Percentiles rank a stretch among this genome's conserved stretches.
These are phyloP conservation scores for Gnaphalium uliginosum DNA, from an alignment of 129 eudicot species.

Conservation along the genomic window DNA sequence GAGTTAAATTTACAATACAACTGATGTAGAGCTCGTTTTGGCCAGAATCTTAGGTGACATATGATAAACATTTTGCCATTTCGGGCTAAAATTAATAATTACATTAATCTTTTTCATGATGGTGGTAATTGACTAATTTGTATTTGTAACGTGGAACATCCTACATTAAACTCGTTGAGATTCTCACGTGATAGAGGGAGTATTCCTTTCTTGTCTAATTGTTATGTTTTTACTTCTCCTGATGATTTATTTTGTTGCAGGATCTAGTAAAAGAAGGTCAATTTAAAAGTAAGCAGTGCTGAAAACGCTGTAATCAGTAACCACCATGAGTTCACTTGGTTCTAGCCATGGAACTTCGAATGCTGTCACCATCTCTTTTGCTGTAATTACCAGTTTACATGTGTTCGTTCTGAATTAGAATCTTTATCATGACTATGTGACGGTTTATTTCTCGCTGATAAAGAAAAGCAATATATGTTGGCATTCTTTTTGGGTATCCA, in stretches of 20 bases:
- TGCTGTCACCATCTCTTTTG: background rate
- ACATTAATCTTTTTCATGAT: background rate
- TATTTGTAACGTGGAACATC: background rate
- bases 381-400: background rate
- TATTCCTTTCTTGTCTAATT: too few relatives aligned
- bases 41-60: background rate
- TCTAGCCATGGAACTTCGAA: background rate
- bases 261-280: slow-evolving; percentile 26
- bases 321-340: slow-evolving; percentile 5
- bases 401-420: background rate
- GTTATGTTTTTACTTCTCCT: background rate
- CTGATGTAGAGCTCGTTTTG: background rate
- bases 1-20: background rate
- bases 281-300: slow-evolving; percentile 12
- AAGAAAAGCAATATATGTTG: background rate
- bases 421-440: too few relatives aligned
- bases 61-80: background rate
- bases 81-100: background rate
- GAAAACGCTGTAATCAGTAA: background rate
- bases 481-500: background rate
- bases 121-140: background rate
- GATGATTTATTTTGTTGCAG: slow-evolving; percentile 25
- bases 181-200: background rate
- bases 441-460: too few relatives aligned
- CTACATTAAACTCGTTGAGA: too few relatives aligned